phyloP scores from a whole-genome alignment of 2,329 filamentous ascomycete genomes.

The Penicillium capsulatum region DNA sequence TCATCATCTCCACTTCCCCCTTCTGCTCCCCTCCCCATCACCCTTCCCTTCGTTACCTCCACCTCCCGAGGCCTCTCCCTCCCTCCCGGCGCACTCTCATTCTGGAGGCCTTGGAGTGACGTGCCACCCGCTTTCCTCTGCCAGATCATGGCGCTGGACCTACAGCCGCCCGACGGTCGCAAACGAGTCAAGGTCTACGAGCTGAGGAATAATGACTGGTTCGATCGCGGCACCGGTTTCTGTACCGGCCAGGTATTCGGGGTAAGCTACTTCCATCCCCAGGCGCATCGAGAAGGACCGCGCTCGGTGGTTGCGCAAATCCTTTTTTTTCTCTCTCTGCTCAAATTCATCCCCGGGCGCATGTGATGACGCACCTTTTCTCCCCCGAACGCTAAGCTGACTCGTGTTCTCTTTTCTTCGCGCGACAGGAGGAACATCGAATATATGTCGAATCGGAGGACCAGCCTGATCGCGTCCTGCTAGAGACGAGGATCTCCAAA shows the following conservation, averaged over 20 bases:
- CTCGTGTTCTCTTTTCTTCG: slow-evolving; percentile 15
- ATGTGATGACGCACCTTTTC: slow-evolving; percentile 2
- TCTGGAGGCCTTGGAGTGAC: slow-evolving; percentile 38
- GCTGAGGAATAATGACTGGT: slow-evolving; percentile 98
- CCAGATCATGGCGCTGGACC: slow-evolving; percentile 47
- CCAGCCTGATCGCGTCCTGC: slow-evolving; percentile 71
- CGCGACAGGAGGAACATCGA: slow-evolving; percentile 67
- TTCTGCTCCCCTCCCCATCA: slow-evolving; percentile 11
- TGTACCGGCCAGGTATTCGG: slow-evolving; percentile 73
- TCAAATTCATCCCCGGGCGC: slow-evolving; percentile 1
- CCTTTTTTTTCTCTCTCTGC: no score
- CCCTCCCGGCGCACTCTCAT: slow-evolving; percentile 32
- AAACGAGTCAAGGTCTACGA: slow-evolving; percentile 96
- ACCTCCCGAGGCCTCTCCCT: slow-evolving; percentile 24
- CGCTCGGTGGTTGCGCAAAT: slow-evolving; percentile 14
- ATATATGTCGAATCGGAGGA: slow-evolving; percentile 94
- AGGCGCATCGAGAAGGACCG: slow-evolving; percentile 18
- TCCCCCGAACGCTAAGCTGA: slow-evolving; percentile 1
- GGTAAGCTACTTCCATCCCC: slow-evolving; percentile 50
- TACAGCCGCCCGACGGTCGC: slow-evolving; percentile 48
- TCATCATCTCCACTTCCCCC: slow-evolving; percentile 20
- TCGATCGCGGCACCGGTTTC: slow-evolving; percentile 93
- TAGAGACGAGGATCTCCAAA: slow-evolving; percentile 86
- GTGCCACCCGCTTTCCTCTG: slow-evolving; percentile 31
- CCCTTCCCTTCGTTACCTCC: slow-evolving; percentile 10